Evolutionary conservation across 768 basidiomycete genomes (phyloP).

Genomic region (Leucocoprinus birnbaumii): DNA sequence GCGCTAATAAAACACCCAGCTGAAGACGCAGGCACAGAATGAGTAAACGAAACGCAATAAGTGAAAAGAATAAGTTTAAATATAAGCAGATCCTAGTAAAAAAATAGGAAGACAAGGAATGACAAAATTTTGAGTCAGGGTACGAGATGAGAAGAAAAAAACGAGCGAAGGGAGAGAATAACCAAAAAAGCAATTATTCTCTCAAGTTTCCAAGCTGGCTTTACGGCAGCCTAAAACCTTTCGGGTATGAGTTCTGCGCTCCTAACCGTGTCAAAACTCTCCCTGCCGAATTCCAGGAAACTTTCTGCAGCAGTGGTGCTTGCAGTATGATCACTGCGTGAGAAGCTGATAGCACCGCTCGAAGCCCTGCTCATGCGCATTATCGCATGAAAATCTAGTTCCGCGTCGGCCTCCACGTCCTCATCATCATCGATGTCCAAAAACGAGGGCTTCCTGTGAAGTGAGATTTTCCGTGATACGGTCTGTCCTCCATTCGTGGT

Average conservation of each 20-base stretch:
- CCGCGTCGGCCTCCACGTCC: conserved; percentile 25
- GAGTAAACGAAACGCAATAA: background rate
- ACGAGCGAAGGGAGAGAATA: background rate
- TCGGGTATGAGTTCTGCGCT: conserved; percentile 17
- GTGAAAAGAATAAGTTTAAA: background rate
- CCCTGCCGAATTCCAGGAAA: conserved; percentile 50
- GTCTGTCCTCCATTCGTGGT: conserved; percentile 26
- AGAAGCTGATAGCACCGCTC: conserved; percentile 1
- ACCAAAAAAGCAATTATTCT: conserved; percentile 7
- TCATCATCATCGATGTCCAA: conserved; percentile 60
- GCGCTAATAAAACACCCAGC: conserved; percentile 4
- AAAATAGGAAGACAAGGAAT: background rate
- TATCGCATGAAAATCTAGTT: conserved; percentile 7
- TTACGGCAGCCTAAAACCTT: background rate
- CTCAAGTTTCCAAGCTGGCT: too few relatives aligned
- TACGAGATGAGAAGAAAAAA: background rate
- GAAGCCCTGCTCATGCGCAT: conserved; percentile 15
- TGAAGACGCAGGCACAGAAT: background rate
- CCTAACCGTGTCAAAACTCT: conserved; percentile 47
- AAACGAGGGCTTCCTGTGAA: conserved; percentile 71
- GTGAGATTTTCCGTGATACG: conserved; percentile 41
- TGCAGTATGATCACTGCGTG: background rate
- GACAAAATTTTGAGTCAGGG: background rate
- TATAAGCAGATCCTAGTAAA: too few relatives aligned
- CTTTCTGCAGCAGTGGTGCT: conserved; percentile 24